A percentile compares a stretch with the other conserved stretches of the same genome.
Conservation (phyloP, 192 early-diverging fungal genomes). For the Coemansia sp. region DNA sequence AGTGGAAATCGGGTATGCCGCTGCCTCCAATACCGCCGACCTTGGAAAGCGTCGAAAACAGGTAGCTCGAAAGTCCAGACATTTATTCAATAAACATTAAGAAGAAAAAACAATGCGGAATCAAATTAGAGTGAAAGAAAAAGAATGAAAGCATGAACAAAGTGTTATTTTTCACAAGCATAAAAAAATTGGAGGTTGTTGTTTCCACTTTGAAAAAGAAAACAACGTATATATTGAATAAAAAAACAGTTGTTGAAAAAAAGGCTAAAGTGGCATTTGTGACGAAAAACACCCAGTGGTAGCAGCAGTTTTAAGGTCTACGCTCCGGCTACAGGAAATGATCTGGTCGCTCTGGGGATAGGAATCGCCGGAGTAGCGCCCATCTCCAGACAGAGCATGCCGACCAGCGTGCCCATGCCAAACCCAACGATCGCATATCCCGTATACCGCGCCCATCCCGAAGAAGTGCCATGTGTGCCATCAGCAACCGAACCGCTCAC, state of each 20-base stretch:
- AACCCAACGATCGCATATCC: slow-evolving; percentile 50
- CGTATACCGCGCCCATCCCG: slow-evolving; percentile 40
- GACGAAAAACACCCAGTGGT: neutral
- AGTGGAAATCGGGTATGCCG: slow-evolving; percentile 65
- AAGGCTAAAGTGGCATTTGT: no score
- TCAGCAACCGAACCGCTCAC: neutral
- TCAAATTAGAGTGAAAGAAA: no score
- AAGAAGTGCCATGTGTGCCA: neutral
- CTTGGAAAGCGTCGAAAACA: slow-evolving; percentile 45
- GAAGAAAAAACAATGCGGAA: neutral
- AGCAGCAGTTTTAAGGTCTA: neutral
- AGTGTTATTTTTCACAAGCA: no score
- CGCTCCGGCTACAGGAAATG: slow-evolving; percentile 29
- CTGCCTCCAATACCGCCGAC: slow-evolving; percentile 55
- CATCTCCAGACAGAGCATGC: slow-evolving; percentile 51
- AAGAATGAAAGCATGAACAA: no score
- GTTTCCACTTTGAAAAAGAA: no score
- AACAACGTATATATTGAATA: no score
- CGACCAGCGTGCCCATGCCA: slow-evolving; percentile 47
- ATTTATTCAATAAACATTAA: slow-evolving; percentile 11
- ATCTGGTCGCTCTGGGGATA: slow-evolving; percentile 41
- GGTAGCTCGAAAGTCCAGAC: slow-evolving; percentile 43
- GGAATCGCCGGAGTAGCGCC: slow-evolving; percentile 13
- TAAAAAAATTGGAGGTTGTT: no score
- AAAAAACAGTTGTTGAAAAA: no score